Evolutionary conservation across 345 rosid genomes (phyloP).

Genomic region (Pugionium dolabratum): DNA sequence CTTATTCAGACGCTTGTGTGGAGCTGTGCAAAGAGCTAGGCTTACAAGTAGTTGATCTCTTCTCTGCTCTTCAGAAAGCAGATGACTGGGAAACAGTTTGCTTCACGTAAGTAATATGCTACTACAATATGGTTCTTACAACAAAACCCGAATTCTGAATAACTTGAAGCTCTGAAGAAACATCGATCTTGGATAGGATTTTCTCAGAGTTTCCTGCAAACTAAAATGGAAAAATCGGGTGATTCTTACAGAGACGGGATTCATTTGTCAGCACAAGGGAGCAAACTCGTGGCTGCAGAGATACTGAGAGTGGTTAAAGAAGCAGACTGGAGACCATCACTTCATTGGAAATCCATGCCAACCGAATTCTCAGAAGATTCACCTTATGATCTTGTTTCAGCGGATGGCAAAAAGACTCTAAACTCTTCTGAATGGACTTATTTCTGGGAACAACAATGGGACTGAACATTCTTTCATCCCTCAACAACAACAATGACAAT

Average conservation of each 20-base stretch:
- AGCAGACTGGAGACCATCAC: constrained; percentile 87
- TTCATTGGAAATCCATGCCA: constrained; percentile 90
- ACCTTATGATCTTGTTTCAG: constrained; percentile 71
- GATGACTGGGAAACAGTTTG: constrained; percentile 66
- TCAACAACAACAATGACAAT: constrained; percentile 7
- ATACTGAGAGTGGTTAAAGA: constrained; percentile 72
- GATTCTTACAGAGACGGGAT: constrained; percentile 67
- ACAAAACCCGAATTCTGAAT: neutral
- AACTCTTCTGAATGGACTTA: constrained; percentile 87
- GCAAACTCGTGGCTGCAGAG: constrained; percentile 82
- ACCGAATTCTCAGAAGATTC: constrained; percentile 83
- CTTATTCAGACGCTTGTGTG: constrained; percentile 80
- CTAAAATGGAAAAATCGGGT: no score
- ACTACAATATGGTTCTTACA: no score
- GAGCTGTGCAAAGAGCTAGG: constrained; percentile 73
- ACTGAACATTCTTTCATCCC: constrained; percentile 39
- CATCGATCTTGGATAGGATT: neutral
- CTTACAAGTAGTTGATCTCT: constrained; percentile 73
- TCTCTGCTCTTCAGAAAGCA: constrained; percentile 60
- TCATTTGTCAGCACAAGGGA: constrained; percentile 86
- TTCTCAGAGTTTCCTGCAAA: neutral
- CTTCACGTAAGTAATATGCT: constrained; percentile 66
- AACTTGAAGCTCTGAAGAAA: constrained; percentile 3
- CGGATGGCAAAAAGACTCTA: constrained; percentile 68
- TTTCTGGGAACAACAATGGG: constrained; percentile 79